These are phyloP conservation scores for Boletus subparvulus DNA, from an alignment of 768 basidiomycete genomes.

Conservation along the genomic window DNA sequence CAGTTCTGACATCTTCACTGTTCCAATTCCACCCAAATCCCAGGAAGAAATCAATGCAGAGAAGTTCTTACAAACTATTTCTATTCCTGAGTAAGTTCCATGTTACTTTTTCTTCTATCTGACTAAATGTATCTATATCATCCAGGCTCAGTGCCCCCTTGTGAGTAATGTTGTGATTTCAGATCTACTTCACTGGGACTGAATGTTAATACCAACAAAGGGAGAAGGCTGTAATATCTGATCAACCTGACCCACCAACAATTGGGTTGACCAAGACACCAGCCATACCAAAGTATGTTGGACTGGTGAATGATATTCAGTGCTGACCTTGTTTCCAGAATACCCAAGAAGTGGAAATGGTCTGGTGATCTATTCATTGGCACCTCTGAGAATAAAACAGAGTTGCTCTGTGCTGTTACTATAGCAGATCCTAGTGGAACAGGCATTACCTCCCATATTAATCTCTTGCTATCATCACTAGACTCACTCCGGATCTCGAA, in stretches of 20 bases:
- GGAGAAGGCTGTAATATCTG: slow-evolving; percentile 7
- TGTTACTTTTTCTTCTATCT: neutral
- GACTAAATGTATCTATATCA: neutral
- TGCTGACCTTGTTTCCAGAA: slow-evolving; percentile 36
- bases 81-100: slow-evolving; percentile 26
- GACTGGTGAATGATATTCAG: neutral
- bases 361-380: slow-evolving; percentile 52
- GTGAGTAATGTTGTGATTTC: slow-evolving; percentile 14
- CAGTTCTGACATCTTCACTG: slow-evolving; percentile 8
- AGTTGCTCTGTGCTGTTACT: slow-evolving; percentile 49
- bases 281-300: slow-evolving; percentile 28
- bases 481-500: slow-evolving; percentile 45
- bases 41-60: slow-evolving; percentile 24
- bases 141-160: slow-evolving; percentile 26
- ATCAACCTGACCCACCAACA: slow-evolving; percentile 3
- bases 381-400: slow-evolving; percentile 34
- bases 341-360: slow-evolving; percentile 67
- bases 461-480: slow-evolving; percentile 41
- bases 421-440: slow-evolving; percentile 47
- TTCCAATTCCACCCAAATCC: slow-evolving; percentile 18
- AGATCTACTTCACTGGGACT: neutral
- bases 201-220: slow-evolving; percentile 10
- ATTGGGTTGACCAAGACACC: slow-evolving; percentile 14
- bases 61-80: slow-evolving; percentile 25
- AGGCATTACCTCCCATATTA: slow-evolving; percentile 48